phyloP scores from a whole-genome alignment of 345 rosid genomes.

The Draba incana region DNA sequence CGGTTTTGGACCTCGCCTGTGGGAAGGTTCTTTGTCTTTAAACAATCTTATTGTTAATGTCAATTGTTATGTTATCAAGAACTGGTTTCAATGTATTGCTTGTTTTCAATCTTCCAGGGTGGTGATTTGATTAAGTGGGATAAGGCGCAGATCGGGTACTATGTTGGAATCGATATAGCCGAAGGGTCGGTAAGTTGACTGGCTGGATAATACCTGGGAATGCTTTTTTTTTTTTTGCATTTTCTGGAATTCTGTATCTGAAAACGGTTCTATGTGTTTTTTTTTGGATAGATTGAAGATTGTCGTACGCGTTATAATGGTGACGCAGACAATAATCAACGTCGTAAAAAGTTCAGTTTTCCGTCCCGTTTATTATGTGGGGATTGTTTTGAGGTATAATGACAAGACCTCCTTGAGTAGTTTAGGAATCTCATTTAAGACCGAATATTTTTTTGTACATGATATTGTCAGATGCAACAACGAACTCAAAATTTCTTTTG shows the following conservation, averaged over 20 bases:
- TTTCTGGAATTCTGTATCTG: neutral
- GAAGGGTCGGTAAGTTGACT: constrained; percentile 81
- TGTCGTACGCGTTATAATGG: constrained; percentile 96
- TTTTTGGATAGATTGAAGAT: constrained; percentile 78
- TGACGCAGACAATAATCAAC: constrained; percentile 93
- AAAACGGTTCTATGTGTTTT: neutral
- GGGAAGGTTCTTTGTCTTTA: constrained; percentile 66
- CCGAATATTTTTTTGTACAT: neutral
- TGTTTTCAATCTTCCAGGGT: constrained; percentile 52
- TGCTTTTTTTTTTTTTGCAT: neutral
- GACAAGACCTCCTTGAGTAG: neutral
- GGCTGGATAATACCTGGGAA: neutral
- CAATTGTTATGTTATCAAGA: constrained; percentile 5
- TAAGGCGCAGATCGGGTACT: constrained; percentile 87
- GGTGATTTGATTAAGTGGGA: constrained; percentile 99
- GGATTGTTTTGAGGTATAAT: constrained; percentile 90
- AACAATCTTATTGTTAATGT: neutral
- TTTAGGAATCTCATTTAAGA: neutral
- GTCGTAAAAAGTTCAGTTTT: constrained; percentile 86
- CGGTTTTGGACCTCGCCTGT: constrained; percentile 96
- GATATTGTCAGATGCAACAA: neutral
- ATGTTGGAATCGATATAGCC: constrained; percentile 96
- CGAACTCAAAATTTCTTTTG: neutral
- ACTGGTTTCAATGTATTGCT: neutral
- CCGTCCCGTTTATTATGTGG: constrained; percentile 94